These are phyloP conservation scores for Penicillium sp. DNA, from an alignment of 2,329 filamentous ascomycete species.

Conservation along the genomic window DNA sequence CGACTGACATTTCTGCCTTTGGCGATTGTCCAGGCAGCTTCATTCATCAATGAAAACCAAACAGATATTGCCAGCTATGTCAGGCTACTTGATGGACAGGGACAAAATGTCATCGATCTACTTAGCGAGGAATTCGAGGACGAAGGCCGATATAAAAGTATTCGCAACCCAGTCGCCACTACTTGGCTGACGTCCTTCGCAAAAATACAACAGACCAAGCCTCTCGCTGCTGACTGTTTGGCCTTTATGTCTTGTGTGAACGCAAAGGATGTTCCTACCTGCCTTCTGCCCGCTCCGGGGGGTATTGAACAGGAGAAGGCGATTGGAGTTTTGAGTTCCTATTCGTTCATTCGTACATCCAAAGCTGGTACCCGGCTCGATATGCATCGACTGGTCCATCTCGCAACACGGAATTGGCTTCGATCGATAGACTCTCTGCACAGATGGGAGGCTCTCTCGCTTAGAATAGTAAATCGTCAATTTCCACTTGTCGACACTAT, in stretches of 20 bases:
- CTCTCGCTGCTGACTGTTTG: conserved; percentile 34
- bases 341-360: conserved; percentile 28
- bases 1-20: conserved; percentile 38
- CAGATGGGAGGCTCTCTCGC: background rate
- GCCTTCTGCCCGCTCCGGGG: conserved; percentile 25
- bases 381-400: conserved; percentile 41
- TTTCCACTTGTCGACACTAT: conserved; percentile 2
- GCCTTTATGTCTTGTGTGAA: conserved; percentile 41
- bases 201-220: conserved; percentile 30
- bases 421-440: conserved; percentile 7
- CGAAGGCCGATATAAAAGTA: conserved; percentile 33
- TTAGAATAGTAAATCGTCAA: background rate
- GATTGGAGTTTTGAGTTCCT: conserved; percentile 32
- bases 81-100: conserved; percentile 31
- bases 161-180: conserved; percentile 40
- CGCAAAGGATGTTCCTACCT: conserved; percentile 35
- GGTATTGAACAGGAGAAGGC: conserved; percentile 17
- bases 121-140: conserved; percentile 41
- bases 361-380: conserved; percentile 15
- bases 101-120: conserved; percentile 30
- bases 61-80: conserved; percentile 22
- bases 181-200: conserved; percentile 46
- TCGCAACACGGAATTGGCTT: conserved; percentile 39
- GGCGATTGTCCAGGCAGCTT: conserved; percentile 40
- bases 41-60: conserved; percentile 39